A percentile compares a stretch with the other conserved stretches of the same genome.
phyloP scores from a whole-genome alignment of 257 asterid species.

The Capsicum rhomboideum region DNA sequence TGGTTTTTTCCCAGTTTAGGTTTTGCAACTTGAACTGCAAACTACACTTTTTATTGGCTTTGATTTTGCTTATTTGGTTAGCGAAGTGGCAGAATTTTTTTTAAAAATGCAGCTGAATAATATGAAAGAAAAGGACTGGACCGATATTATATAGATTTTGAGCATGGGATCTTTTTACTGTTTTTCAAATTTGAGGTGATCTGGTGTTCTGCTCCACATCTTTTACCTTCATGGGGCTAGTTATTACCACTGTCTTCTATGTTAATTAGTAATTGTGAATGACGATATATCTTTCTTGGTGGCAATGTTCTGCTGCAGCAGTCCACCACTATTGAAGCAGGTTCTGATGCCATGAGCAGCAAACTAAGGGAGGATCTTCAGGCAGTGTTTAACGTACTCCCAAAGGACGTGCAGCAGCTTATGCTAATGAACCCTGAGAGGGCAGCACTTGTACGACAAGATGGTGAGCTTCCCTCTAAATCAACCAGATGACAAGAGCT shows the following conservation, averaged over 20 bases:
- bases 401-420: slow-evolving; percentile 81
- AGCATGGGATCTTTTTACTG: background rate
- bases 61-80: background rate
- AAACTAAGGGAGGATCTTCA: slow-evolving; percentile 78
- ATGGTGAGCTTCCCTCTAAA: slow-evolving; percentile 13
- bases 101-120: background rate
- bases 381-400: slow-evolving; percentile 57
- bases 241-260: background rate
- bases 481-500: slow-evolving; percentile 30
- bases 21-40: background rate
- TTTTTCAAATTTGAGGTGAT: background rate
- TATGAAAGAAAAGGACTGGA: background rate
- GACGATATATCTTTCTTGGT: background rate
- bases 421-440: slow-evolving; percentile 72
- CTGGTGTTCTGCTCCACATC: background rate
- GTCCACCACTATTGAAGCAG: slow-evolving; percentile 51
- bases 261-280: background rate
- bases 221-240: background rate
- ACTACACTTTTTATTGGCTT: background rate
- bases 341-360: slow-evolving; percentile 45
- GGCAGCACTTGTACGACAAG: slow-evolving; percentile 37
- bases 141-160: background rate
- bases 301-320: slow-evolving; percentile 22
- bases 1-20: background rate
- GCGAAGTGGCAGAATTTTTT: background rate